Base-by-base conservation (phyloP, 257 asterid genomes). In the Lantana camara region DNA sequence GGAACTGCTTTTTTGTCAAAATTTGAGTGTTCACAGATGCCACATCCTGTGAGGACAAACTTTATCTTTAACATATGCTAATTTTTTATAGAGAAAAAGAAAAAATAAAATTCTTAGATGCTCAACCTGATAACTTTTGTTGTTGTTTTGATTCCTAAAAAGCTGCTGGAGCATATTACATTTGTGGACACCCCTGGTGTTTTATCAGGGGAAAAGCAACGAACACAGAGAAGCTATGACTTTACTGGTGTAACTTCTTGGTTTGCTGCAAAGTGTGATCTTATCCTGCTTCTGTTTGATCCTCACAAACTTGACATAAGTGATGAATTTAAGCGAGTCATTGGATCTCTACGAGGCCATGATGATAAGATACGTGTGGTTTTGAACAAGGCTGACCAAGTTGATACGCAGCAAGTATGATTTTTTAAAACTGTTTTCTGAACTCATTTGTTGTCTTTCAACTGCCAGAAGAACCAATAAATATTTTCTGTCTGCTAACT, bases 241-340 rank as follows among this genome's bases (percentile, higher is more conserved):
- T 92, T 92, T 74, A 92, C 97, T 62, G 97, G 98, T 16, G 98
- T 92, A 57, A 92, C 96, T 13, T 92, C 98, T 19, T 92, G 98
- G 98, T 92, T 92, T 67, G 97, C 98, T 27, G 77, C 97, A 9
- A 92, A 89, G 73, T 92, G 97, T 20, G 97, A 92, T 70, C 95
- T 92, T 61, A 89, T 92, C 70, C 72, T 92, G 64, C 95, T 92
- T 64, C 77, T 92, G 67, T 92, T 92, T 57, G 98, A 92, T 66
- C 97, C 98, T 56, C 97, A 92, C 89, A 92, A 92, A 66, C 98
- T 92, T 69, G 98, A 92, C 67, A 85, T 92, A 53, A 92, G 98
- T 67, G 98, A 92, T 69, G 98, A 92, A 70, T 92, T 92, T 72
- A 89, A 83, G 80, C 82, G 98, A 46, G 98, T 89, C 53, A 92